Evolutionary conservation across 768 basidiomycete species (phyloP).

Genomic region (Tricholoma hemisulphureum): DNA sequence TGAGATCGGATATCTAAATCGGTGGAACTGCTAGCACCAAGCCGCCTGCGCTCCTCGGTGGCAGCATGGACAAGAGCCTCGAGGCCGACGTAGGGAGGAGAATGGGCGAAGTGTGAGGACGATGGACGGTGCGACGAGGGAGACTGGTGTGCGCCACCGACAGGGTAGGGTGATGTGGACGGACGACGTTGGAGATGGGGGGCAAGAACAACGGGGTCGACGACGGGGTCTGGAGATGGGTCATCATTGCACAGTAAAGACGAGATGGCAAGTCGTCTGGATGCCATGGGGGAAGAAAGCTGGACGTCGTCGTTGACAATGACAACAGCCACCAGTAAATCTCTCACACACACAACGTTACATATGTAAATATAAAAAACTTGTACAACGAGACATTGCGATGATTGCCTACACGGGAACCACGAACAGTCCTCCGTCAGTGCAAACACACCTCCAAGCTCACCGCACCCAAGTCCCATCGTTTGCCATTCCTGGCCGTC

Average conservation of each 20-base stretch:
- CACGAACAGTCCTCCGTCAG: constrained; percentile 58
- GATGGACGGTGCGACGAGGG: constrained; percentile 13
- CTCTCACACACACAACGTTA: too few relatives aligned
- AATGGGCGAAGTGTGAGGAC: constrained; percentile 8
- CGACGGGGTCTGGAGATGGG: constrained; percentile 10
- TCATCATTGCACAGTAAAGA: constrained; percentile 63
- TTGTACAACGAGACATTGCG: constrained; percentile 94
- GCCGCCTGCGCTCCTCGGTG: constrained; percentile 59
- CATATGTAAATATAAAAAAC: not conserved
- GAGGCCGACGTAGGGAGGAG: constrained; percentile 38
- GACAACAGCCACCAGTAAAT: too few relatives aligned
- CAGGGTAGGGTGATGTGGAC: constrained; percentile 13
- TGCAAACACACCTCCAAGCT: constrained; percentile 22
- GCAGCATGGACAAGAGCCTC: constrained; percentile 74
- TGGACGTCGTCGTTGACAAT: constrained; percentile 6
- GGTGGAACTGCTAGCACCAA: constrained; percentile 32
- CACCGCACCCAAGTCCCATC: constrained; percentile 93
- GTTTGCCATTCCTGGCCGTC: constrained; percentile 18
- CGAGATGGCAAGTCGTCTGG: constrained; percentile 72
- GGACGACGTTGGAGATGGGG: constrained; percentile 24
- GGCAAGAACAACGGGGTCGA: constrained; percentile 19
- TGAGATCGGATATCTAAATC: constrained; percentile 18
- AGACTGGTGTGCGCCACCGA: constrained; percentile 11
- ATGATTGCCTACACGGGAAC: constrained; percentile 62
- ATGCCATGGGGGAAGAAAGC: constrained; percentile 45